Evolutionary conservation across 345 rosid species (phyloP).

Genomic region (Salix caprea): DNA sequence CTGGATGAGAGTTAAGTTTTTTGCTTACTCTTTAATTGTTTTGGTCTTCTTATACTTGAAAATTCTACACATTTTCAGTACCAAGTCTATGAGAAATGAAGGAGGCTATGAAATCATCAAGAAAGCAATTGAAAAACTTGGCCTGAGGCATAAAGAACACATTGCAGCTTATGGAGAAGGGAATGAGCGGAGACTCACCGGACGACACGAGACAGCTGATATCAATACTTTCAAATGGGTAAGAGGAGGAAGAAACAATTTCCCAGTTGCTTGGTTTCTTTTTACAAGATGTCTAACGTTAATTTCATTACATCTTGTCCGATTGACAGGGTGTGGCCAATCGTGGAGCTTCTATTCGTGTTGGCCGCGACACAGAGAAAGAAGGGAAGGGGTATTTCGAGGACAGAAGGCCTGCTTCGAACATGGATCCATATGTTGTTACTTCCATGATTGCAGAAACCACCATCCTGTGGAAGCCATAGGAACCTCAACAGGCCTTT

Average conservation of each 20-base stretch:
- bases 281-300: background rate
- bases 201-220: constrained; percentile 22
- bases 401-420: constrained; percentile 24
- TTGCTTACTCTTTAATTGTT: background rate
- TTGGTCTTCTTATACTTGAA: background rate
- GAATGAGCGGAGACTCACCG: constrained; percentile 20
- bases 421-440: constrained; percentile 23
- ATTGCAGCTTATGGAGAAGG: constrained; percentile 24
- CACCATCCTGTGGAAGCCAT: constrained; percentile 24
- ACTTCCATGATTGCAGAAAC: constrained; percentile 25
- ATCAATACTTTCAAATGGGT: constrained; percentile 22
- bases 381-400: constrained; percentile 21
- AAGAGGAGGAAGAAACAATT: background rate
- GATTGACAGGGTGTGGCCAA: constrained; percentile 15
- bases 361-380: constrained; percentile 22
- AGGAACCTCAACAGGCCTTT: background rate
- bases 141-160: constrained; percentile 16
- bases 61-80: constrained; percentile 4
- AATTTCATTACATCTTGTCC: background rate
- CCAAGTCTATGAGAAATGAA: constrained; percentile 18
- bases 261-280: background rate
- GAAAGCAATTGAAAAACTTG: constrained; percentile 20
- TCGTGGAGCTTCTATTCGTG: constrained; percentile 22
- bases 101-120: constrained; percentile 16
- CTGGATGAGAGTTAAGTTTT: background rate